These are phyloP conservation scores for Blastocystis hominis DNA, from an alignment of 352 stramenopile species.

Conservation along the genomic window DNA sequence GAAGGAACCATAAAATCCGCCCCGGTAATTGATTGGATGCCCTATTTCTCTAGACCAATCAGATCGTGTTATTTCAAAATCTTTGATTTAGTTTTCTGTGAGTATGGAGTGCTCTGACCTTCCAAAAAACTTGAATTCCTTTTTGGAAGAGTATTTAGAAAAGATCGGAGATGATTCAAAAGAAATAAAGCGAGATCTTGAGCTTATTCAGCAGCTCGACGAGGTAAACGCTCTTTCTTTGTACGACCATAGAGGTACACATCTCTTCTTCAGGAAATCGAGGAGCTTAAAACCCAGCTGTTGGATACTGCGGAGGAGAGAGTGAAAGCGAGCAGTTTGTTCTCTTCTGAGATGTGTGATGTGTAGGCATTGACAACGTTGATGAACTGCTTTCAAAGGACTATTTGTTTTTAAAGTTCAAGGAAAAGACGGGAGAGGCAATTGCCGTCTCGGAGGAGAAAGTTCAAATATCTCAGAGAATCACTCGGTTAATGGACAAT, in stretches of 20 bases:
- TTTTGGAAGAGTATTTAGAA: conserved; percentile 55
- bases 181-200: conserved; percentile 21
- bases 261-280: conserved; percentile 34
- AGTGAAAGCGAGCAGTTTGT: conserved; percentile 32
- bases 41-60: not conserved
- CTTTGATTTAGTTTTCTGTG: not conserved
- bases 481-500: conserved; percentile 47
- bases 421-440: conserved; percentile 36
- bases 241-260: conserved; percentile 24
- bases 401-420: conserved; percentile 10
- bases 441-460: conserved; percentile 53
- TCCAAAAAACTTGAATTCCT: conserved; percentile 34
- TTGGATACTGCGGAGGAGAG: conserved; percentile 7
- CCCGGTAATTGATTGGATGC: conserved; percentile 3
- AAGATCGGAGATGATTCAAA: conserved; percentile 55
- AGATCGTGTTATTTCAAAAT: not conserved
- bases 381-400: conserved; percentile 33
- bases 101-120: not conserved
- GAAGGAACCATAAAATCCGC: not conserved
- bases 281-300: conserved; percentile 32
- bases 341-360: not conserved
- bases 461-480: conserved; percentile 49
- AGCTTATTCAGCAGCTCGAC: conserved; percentile 47
- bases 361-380: conserved; percentile 50
- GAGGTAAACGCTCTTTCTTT: not conserved